Evolutionary conservation across 768 basidiomycete genomes (phyloP), one percentile per base, ranked within the genome.

Genomic region (Paxillus ammoniavirescens): DNA sequence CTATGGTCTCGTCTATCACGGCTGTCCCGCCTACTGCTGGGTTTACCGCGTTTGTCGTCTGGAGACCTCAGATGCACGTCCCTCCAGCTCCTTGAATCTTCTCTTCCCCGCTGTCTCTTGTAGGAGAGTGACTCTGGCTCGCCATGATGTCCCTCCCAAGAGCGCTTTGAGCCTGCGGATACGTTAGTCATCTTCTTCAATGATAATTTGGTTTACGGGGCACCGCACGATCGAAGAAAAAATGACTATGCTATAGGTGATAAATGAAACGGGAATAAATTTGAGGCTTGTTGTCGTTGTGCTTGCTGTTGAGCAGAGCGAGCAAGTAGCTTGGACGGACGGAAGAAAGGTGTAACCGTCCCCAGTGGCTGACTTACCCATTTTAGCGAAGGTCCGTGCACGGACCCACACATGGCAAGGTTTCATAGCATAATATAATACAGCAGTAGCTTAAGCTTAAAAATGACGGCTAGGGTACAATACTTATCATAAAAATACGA

Each of bases 111-210:
- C 42, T 75, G 74, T 60, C 85, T 77, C 69, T 89, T 89, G 64
- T 79, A 61, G 17, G 58, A 21, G 50, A 74, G 43, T 9, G 55
- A 58, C 46, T 74, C 72, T 50, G 60, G 52, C 54, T 73, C 71
- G 60, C 60, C 77, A 64, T 64, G 64, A 52, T 72, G 65, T 76
- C 80, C 84, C 64, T 89, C 87, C 84, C 82, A 82, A 59, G 84
- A 73, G 72, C 89, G 87, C 85, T 91, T 91, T 70, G 79, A 77
- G 78, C 89, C 89, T 90, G 89, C 79, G 77, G 84, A 76, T 68
- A 83, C 72, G 82, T 91, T 88, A 90, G 89, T 83, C 87, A 90
- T 80, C 57, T 81, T 64, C 58, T 51, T 67, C 61, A 59, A 42
- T 50, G 55, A 58, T 54, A 62, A 78, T 73, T 80, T 79, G 79